A percentile compares a stretch with the other conserved stretches of the same genome.
These are phyloP conservation scores for Cymbidium sinense DNA, from an alignment of 106 monocot species.

Conservation along the genomic window DNA sequence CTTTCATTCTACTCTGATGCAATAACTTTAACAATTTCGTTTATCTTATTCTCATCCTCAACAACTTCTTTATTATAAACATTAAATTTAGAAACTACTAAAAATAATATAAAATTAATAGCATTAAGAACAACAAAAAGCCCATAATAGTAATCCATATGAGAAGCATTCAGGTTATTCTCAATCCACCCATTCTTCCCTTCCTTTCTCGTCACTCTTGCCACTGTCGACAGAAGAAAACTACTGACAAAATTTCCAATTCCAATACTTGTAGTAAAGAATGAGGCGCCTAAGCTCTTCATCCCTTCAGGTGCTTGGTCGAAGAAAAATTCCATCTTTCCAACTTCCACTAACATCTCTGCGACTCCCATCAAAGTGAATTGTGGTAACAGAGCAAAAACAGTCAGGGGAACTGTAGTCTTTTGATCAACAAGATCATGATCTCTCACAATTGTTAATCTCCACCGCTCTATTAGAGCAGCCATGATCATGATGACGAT, in stretches of 20 bases:
- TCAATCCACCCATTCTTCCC: conserved; percentile 30
- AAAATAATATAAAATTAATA: conserved; percentile 28
- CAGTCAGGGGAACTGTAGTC: conserved; percentile 11
- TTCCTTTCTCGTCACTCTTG: conserved; percentile 8
- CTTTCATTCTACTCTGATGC: too few species aligned
- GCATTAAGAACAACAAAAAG: conserved; percentile 24
- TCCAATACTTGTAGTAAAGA: conserved; percentile 31
- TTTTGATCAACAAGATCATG: neutral
- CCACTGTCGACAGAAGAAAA: conserved; percentile 27
- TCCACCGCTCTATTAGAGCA: conserved; percentile 9
- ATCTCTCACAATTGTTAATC: neutral
- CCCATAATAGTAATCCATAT: conserved; percentile 35
- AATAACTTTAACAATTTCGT: too few species aligned
- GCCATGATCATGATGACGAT: conserved; percentile 21
- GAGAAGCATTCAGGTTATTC: conserved; percentile 33
- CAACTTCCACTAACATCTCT: conserved; percentile 20
- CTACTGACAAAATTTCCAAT: conserved; percentile 48
- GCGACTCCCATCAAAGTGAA: conserved; percentile 21
- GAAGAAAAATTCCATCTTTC: conserved; percentile 44
- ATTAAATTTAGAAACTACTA: conserved; percentile 21
- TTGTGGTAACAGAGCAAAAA: conserved; percentile 18
- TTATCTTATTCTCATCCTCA: too few species aligned
- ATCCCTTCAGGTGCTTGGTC: conserved; percentile 57
- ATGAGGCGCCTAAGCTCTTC: conserved; percentile 55
- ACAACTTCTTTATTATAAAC: conserved; percentile 15